A percentile compares a stretch with the other conserved stretches of the same genome.
These are phyloP conservation scores for Aspergillus jensenii DNA, from an alignment of 2,329 filamentous ascomycete species.

Conservation along the genomic window DNA sequence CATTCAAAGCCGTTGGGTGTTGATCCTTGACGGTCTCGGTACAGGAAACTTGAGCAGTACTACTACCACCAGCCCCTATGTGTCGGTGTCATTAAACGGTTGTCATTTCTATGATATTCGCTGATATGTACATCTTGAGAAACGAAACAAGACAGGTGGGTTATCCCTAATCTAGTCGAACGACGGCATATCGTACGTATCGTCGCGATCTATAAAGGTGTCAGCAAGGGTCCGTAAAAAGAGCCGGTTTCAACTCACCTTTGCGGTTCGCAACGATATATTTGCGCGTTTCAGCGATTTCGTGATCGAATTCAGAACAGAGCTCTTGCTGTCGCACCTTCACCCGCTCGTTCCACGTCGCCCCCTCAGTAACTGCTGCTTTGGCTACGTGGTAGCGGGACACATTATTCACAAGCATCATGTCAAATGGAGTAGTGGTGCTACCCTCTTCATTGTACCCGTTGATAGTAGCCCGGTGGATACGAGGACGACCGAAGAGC, in stretches of 20 bases:
- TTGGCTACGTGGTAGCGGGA: slow-evolving; percentile 61
- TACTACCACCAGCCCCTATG: no score
- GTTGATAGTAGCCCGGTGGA: slow-evolving; percentile 56
- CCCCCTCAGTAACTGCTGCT: slow-evolving; percentile 52
- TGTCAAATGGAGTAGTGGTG: slow-evolving; percentile 68
- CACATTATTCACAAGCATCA: slow-evolving; percentile 65
- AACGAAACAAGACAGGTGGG: not conserved
- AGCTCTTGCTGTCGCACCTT: slow-evolving; percentile 47
- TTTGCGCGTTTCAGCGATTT: slow-evolving; percentile 50
- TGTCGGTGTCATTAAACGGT: not conserved
- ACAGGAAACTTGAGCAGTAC: no score
- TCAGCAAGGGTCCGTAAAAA: not conserved
- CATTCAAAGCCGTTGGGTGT: no score
- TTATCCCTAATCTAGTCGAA: not conserved
- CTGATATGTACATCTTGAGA: not conserved
- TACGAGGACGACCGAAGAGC: slow-evolving; percentile 56
- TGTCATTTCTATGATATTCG: not conserved
- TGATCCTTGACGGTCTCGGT: no score
- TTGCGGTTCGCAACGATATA: slow-evolving; percentile 56
- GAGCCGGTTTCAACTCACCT: slow-evolving; percentile 42
- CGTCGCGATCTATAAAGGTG: slow-evolving; percentile 48
- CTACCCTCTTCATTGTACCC: slow-evolving; percentile 66
- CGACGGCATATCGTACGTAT: slow-evolving; percentile 47
- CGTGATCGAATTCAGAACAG: slow-evolving; percentile 49
- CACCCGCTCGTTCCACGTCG: slow-evolving; percentile 50